Conservation (phyloP, 2,329 filamentous ascomycete species). For the Pseudocercospora musae region DNA sequence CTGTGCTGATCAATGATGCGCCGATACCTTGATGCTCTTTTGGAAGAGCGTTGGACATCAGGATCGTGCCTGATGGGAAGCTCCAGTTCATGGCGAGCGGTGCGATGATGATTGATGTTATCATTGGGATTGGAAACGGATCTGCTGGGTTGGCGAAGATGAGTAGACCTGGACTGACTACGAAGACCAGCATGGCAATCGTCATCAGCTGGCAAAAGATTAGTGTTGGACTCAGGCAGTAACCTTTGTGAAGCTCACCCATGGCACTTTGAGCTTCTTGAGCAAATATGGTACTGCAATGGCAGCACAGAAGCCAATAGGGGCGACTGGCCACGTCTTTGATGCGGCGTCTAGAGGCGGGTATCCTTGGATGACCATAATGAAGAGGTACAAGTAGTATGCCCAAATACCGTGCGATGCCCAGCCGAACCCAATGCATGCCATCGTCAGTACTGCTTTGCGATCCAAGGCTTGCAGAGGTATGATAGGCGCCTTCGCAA, state of each 20-base stretch:
- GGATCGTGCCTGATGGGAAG: constrained; percentile 30
- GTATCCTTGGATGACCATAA: constrained; percentile 30
- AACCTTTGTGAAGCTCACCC: constrained; percentile 18
- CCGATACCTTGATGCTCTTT: constrained; percentile 32
- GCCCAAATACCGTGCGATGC: constrained; percentile 35
- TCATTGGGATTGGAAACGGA: constrained; percentile 38
- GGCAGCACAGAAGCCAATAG: constrained; percentile 36
- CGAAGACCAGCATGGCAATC: constrained; percentile 35
- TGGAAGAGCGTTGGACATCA: constrained; percentile 31
- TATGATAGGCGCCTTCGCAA: constrained; percentile 19
- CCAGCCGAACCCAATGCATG: constrained; percentile 30
- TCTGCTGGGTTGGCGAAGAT: constrained; percentile 31
- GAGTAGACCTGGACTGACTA: constrained; percentile 32
- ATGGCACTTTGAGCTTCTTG: constrained; percentile 35
- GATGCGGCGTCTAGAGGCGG: constrained; percentile 35
- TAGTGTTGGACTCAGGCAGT: neutral
- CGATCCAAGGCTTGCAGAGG: constrained; percentile 26
- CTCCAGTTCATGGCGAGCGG: constrained; percentile 37
- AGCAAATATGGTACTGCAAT: constrained; percentile 37
- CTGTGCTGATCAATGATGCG: constrained; percentile 22
- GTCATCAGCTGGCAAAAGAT: constrained; percentile 28
- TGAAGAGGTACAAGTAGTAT: constrained; percentile 36
- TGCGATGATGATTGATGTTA: constrained; percentile 36
- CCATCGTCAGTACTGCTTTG: constrained; percentile 27
- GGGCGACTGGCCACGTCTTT: constrained; percentile 33